These are phyloP conservation scores for Leishmania aethiopica DNA, from an alignment of 208 protist species.

Conservation along the genomic window DNA sequence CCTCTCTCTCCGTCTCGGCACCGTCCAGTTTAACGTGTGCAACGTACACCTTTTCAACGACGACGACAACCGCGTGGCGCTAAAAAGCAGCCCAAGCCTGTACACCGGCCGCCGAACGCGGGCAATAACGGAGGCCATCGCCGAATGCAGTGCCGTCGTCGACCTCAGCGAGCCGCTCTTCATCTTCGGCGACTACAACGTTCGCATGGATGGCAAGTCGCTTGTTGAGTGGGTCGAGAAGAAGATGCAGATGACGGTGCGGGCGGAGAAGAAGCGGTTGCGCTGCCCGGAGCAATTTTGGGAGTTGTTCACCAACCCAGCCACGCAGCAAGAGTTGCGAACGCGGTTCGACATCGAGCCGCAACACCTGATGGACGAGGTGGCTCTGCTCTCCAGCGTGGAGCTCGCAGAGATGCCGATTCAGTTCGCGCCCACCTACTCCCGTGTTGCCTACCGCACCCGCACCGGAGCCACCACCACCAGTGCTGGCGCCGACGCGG, in stretches of 20 bases:
- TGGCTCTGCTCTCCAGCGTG: conserved; percentile 48
- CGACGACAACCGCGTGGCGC: conserved; percentile 53
- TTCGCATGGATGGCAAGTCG: conserved; percentile 53
- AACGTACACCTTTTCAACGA: conserved; percentile 85
- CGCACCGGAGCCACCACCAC: background rate
- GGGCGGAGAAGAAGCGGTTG: conserved; percentile 46
- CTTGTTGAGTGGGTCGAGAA: conserved; percentile 41
- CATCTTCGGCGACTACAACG: conserved; percentile 82
- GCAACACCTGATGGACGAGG: conserved; percentile 50
- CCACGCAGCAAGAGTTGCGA: conserved; percentile 19
- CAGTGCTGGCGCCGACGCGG: background rate
- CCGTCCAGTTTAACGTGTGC: conserved; percentile 58
- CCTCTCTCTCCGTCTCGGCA: conserved; percentile 74
- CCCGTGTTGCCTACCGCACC: conserved; percentile 31
- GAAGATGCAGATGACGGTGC: conserved; percentile 39
- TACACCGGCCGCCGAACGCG: conserved; percentile 55
- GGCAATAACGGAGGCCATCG: conserved; percentile 62
- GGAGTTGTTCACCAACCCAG: conserved; percentile 39
- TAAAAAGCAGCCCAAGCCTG: conserved; percentile 44
- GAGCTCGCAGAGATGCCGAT: conserved; percentile 71
- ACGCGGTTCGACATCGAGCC: conserved; percentile 56
- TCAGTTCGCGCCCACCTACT: conserved; percentile 71
- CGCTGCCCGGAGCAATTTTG: conserved; percentile 59
- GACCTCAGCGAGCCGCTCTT: conserved; percentile 67
- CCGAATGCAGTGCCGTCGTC: conserved; percentile 54